Base-by-base conservation (phyloP, 345 rosid genomes). In the Rhizophora apiculata region DNA sequence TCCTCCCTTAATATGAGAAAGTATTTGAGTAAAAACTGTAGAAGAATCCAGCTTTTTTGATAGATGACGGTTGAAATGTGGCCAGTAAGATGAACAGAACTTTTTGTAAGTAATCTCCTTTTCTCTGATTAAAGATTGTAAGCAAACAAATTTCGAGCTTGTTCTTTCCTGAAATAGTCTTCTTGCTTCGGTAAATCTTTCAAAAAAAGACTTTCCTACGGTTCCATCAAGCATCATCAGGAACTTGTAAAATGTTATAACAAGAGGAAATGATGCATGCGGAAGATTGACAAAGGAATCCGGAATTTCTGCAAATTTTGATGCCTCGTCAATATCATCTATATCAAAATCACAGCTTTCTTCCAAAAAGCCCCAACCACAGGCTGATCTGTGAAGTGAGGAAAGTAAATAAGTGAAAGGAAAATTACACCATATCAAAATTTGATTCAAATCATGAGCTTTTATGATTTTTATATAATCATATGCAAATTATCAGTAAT, bases 181-280 rank as follows among this genome's bases (percentile, higher is more conserved):
- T 73, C 81, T 65, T 22, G 52, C 60, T 57, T 81, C 80, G 11
- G 67, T 74, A 58, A 85, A 87, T 68, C 80, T 80, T 29, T 78
- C 71, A 52, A 87, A 87, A 68, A 73, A 85, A 1, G 89, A 82
- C 49, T 48, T 75, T 4, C 85, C 89, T 10, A 85, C 20, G 2
- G 86, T 77, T 30, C 80, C 84, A 68, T 87, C 89, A 54, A 87
- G 85, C 89, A 85, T 87, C 80, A 81, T 77, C 72, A 87, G 52
- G 62, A 87, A 82, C 72, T 82, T 87, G 5, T 60, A 68, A 55
- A 85, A 85, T 30, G 92, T 83, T 56, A 87, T 78, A 18, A 84
- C 73, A 29, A 87, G 85, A 22, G 89, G 92, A 67, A 66, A 87
- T 8, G 69, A 62, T 32, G 62, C 49, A 2, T 72, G 39, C 31